Conservation (phyloP, 257 asterid genomes). For the Solanum paucissectum region DNA sequence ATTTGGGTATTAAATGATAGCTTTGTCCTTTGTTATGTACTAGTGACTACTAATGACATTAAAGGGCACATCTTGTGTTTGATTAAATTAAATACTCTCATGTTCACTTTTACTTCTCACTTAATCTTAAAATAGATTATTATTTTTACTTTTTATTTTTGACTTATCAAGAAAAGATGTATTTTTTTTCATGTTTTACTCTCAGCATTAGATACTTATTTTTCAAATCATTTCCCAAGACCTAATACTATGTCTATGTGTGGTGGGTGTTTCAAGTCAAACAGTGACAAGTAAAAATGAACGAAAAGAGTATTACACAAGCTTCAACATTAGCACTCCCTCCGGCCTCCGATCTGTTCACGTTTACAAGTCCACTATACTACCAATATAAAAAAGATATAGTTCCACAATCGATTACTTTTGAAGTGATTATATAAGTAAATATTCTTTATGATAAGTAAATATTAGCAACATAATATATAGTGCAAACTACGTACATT, state of each 20-base stretch:
- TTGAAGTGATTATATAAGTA: neutral
- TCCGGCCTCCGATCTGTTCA: too few species aligned
- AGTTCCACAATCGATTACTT: neutral
- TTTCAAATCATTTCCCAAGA: too few species aligned
- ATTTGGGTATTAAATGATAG: neutral
- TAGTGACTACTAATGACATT: neutral
- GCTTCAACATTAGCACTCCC: neutral
- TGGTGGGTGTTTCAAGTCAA: too few species aligned
- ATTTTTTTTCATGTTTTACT: too few species aligned
- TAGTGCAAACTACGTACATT: neutral
- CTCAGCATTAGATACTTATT: too few species aligned
- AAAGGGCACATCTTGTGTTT: neutral
- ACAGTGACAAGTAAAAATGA: too few species aligned
- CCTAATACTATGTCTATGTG: too few species aligned
- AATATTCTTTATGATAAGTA: neutral
- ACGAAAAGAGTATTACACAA: neutral
- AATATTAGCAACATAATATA: neutral
- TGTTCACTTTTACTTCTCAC: too few species aligned
- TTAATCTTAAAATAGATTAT: too few species aligned
- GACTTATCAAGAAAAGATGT: too few species aligned
- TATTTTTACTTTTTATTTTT: too few species aligned
- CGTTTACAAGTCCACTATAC: too few species aligned
- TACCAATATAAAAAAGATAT: neutral
- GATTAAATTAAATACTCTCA: neutral
- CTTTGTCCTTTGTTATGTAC: neutral